phyloP scores from a whole-genome alignment of 164 flowering plant species.

The Macadamia integrifolia region DNA sequence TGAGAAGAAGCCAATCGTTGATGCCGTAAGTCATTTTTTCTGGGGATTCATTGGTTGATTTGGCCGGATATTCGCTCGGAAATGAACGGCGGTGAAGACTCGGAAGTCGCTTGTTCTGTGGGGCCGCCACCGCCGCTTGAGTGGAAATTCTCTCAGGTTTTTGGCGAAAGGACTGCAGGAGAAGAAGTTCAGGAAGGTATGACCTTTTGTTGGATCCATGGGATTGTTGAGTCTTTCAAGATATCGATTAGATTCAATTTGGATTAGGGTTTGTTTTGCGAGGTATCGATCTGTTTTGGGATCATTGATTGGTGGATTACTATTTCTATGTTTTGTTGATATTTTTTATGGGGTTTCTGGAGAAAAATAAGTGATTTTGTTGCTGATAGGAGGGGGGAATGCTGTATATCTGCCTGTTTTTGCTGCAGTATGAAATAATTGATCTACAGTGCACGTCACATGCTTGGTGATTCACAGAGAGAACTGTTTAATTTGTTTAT shows the following conservation, averaged over 20 bases:
- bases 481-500: neutral
- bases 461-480: neutral
- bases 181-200: conserved; percentile 89
- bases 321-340: neutral
- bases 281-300: conserved; percentile 12
- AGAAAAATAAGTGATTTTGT: neutral
- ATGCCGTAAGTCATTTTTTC: conserved; percentile 6
- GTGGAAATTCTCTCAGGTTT: conserved; percentile 91
- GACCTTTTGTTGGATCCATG: conserved; percentile 5
- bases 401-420: neutral
- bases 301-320: neutral
- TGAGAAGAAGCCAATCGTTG: neutral
- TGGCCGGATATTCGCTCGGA: conserved; percentile 8
- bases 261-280: conserved; percentile 4
- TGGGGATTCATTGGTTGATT: conserved; percentile 11
- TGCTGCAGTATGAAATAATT: neutral
- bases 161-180: conserved; percentile 77
- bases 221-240: neutral
- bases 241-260: neutral
- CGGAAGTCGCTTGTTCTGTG: conserved; percentile 20
- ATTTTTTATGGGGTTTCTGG: neutral
- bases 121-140: conserved; percentile 50
- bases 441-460: neutral
- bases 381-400: neutral
- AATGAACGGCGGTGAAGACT: conserved; percentile 44